Evolutionary conservation across 768 basidiomycete genomes (phyloP), one percentile per base, ranked within the genome.

Genomic region (Clitopilus passeckerianus): DNA sequence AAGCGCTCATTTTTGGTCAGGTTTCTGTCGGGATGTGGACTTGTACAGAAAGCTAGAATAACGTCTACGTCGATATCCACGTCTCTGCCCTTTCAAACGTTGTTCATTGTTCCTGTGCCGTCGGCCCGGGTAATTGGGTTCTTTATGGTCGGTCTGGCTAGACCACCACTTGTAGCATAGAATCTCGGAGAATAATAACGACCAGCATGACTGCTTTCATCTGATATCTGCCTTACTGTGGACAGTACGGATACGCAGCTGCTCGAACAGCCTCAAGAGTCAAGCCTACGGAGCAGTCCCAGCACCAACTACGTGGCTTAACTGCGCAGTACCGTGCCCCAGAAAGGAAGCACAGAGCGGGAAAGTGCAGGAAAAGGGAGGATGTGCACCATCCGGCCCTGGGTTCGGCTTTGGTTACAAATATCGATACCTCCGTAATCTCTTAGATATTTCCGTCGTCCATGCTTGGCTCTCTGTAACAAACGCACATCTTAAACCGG

Each of bases 1-100:
- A 50, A 5, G 5, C 6, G 16, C 10, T 50, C n/a, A 50, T 50
- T 9, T 4, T 10, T 5, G 1, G 18, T 63, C 60, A 85, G 86
- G 86, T 1, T 88, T 89, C 64, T 74, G 78, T 60, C 76, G 87
- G 20, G 80, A 86, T 0, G 79, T 92, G 3, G 84, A 89, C 62
- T 64, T 89, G 33, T 90, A 89, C 65, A 62, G 67, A 41, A 89
- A 86, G 70, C 66, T 53, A n/a, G 63, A 53, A 62, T 22, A 34
- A 9, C 53, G 46, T 3, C 44, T 14, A 18, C 10, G 10, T 14
- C 37, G 37, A 3, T 41, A 15, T 18, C 37, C 37, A 18, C n/a
- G 15, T 41, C n/a, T 18, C 37, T 9, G 27, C 7, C 27, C 27
- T 30, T 30, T 30, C 27, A 7, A 30, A 30, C 27, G 27, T 30